Base-by-base conservation (phyloP, 768 basidiomycete species). In the Russula vinacea region DNA sequence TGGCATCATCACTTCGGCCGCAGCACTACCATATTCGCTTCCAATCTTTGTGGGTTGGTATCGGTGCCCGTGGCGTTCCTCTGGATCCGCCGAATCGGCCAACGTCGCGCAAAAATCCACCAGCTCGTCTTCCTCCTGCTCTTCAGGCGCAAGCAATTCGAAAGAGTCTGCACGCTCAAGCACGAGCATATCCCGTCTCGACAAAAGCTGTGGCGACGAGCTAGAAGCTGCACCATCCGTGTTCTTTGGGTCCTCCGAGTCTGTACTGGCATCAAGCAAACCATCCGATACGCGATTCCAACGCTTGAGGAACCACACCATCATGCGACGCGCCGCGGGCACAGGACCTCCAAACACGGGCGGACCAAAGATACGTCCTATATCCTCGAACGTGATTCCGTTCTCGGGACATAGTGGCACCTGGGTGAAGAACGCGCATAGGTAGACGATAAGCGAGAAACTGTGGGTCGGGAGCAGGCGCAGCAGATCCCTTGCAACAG, bases 341-440 rank as follows among this genome's bases (percentile, higher is more conserved):
- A 66, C 51, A 5, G 67, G 60, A 17, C 76, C 76, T 3, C 79
- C 78, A 51, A 80, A 71, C 42, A 83, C 67, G 16, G 74, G 69
- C 2, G 72, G 71, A 9, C 79, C 81, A 58, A 83, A 84, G 56
- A 83, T 78, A 49, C 77, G 73, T 7, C 78, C 78, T 56, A 83
- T 75, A 50, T 78, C 76, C 56, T 80, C 77, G 40, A 78, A 71
- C 7, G 77, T 72, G n/a, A 84, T 69, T 1, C 78, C 77, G 63
- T 84, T 84, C 50, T 80, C 80, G 1, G 81, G 78, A 59, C 77
- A 80, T 8, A 81, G 73, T 2, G 80, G 82, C 0, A 83, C 70
- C 66, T 84, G 82, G 1, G 79, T 79, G 68, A 83, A 81, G 70
- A 83, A 82, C 6, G 75, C 75, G 58, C 78, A 73, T 39, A 83